phyloP scores from a whole-genome alignment of 305 asterid genomes.

The Lippia alba region DNA sequence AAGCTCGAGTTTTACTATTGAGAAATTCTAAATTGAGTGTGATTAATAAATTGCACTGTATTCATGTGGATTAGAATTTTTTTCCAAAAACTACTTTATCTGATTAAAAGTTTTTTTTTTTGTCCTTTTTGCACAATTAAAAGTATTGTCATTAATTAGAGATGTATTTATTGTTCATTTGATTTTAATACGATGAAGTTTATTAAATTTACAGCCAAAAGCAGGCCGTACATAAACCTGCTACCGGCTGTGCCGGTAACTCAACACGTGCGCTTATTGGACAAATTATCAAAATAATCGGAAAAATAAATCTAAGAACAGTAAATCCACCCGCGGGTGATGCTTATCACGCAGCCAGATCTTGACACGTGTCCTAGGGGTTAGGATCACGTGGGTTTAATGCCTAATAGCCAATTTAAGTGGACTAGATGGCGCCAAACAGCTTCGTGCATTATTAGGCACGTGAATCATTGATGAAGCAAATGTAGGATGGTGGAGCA shows the following conservation, averaged over 20 bases:
- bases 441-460: not conserved
- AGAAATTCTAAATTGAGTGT: too few species aligned
- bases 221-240: not conserved
- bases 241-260: slow-evolving; percentile 29
- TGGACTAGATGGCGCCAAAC: not conserved
- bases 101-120: too few species aligned
- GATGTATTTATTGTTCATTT: not conserved
- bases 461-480: not conserved
- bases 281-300: not conserved
- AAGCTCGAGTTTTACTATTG: too few species aligned
- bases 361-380: not conserved
- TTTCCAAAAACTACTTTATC: too few species aligned
- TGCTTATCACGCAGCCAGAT: not conserved
- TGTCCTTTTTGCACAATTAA: too few species aligned
- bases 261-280: slow-evolving; percentile 27
- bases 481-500: too few species aligned
- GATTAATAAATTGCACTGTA: too few species aligned
- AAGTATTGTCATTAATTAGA: too few species aligned
- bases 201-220: not conserved
- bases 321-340: not conserved
- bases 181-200: not conserved
- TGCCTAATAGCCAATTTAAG: not conserved
- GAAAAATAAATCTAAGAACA: not conserved
- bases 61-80: too few species aligned
- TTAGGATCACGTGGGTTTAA: slow-evolving; percentile 18